Base-by-base conservation (phyloP, 2,329 filamentous ascomycete genomes). In the Talaromyces amestolkiae region DNA sequence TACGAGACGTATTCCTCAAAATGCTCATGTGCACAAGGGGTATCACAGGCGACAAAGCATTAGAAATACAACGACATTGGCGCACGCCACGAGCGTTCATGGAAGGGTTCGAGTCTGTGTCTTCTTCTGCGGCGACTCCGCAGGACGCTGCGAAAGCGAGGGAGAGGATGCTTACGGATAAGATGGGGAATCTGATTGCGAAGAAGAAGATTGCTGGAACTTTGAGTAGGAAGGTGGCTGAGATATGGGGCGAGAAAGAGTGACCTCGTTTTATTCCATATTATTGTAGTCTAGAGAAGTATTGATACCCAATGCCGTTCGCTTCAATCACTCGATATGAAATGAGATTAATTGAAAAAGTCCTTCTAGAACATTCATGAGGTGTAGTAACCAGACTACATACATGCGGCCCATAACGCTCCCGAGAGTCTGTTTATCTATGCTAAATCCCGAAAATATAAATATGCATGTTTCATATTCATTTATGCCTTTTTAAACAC, bases 21-120 rank as follows among this genome's bases (percentile, higher is more conserved):
- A 94, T 95, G 91, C 83, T 95, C 58, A 93, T 95, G 91, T 92
- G 89, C 68, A 91, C 86, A 1, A 85, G 85, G 63, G 90, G 90
- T 1, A 82, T 95, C 13, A 91, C 89, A 0, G 90, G 89, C 3
- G 91, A 93, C 70, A 91, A 91, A 71, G 91, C 91, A 0, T 76
- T 93, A 5, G 91, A 92, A 76, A 92, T 95, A 13, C 91, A 94
- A 73, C 88, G 87, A 69, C 79, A 83, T n/a, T 95, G 91, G 90
- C 86, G 84, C 69, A 94, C 91, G 1, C 91, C 91, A 0, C 81
- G 85, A 66, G 86, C 87, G 1, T 86, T 95, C 60, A 80, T 91
- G n/a, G 85, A 88, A 71, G 91, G 90, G 0, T 93, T 87, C 71
- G 85, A 87, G 69, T 76, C 76, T 0, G 85, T 86, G 59, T 71